phyloP scores from a whole-genome alignment of 345 rosid species.

The Populus deltoides region DNA sequence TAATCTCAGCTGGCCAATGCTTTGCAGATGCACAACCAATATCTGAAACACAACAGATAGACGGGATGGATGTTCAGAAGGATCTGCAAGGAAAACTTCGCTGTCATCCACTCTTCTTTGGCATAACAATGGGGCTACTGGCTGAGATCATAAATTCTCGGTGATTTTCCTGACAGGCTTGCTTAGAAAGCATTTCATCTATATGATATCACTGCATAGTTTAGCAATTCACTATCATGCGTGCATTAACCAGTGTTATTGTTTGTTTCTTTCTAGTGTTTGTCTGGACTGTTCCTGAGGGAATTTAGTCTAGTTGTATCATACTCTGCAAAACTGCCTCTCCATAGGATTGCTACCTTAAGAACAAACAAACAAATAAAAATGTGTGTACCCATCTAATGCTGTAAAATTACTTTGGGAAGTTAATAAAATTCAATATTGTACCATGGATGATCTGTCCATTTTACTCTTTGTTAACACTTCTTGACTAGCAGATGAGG shows the following conservation, averaged over 20 bases:
- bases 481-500: background rate
- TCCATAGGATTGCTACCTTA: background rate
- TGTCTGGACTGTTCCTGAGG: background rate
- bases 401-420: background rate
- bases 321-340: background rate
- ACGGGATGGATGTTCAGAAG: conserved; percentile 34
- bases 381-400: background rate
- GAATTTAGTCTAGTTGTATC: background rate
- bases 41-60: conserved; percentile 31
- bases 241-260: background rate
- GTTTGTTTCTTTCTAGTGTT: background rate
- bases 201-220: background rate
- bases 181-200: background rate
- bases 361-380: no score
- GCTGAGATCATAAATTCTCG: conserved; percentile 98
- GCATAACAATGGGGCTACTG: conserved; percentile 84
- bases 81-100: conserved; percentile 59
- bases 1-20: conserved; percentile 19
- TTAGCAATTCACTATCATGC: background rate
- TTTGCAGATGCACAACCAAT: conserved; percentile 54
- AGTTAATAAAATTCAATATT: no score
- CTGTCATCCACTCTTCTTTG: conserved; percentile 88
- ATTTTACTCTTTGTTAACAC: background rate
- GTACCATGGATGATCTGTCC: background rate
- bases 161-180: conserved; percentile 37